Evolutionary conservation across 164 flowering plant genomes (phyloP), one percentile per base, ranked within the genome.

Genomic region (Vitis cinerea): DNA sequence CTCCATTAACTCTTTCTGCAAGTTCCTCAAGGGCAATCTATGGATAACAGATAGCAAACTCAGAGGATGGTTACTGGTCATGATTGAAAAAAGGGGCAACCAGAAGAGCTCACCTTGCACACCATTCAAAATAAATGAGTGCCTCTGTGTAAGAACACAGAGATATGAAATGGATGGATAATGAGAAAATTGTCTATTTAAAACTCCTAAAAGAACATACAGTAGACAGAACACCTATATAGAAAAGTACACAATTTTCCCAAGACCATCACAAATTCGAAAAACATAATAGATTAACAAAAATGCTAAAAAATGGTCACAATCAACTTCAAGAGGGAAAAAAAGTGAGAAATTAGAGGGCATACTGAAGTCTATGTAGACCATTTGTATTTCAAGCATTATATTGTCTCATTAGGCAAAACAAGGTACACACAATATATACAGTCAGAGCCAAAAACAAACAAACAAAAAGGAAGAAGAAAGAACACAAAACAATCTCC

Each of bases 21-120:
- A 95, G 95, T 83, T 90, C 97, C 83, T 93, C 98, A 50, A 95
- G 90, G 50, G 99, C 93, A 80, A 90, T 85, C 99, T 95, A 69
- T 53, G 19, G 49, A 78, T 14, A 60, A n/a, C 12, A 59, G 47
- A 53, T 8, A 60, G 52, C 14, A 52, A 60, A 15, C 37, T 5
- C 23, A 49, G 31, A n/a, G 15, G 51, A 17, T 47, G 49, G 52
- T 47, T 63, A 37, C 5, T 37, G 15, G 52, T 63, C 23, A 44
- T 19, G 5, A 9, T 47, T 29, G 50, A 54, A 2, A 37, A 64
- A 23, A 11, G 47, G 48, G 47, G 1, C 19, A n/a, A 30, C 8
- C 16, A 66, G 11, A 3, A 54, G 30, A 31, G 31, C 14, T 12
- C 55, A 7, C 10, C 19, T 44, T 9, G 15, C 27, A 8, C n/a